These are phyloP conservation scores for Dryas octopetala DNA, from an alignment of 306 rosid species.

Conservation along the genomic window DNA sequence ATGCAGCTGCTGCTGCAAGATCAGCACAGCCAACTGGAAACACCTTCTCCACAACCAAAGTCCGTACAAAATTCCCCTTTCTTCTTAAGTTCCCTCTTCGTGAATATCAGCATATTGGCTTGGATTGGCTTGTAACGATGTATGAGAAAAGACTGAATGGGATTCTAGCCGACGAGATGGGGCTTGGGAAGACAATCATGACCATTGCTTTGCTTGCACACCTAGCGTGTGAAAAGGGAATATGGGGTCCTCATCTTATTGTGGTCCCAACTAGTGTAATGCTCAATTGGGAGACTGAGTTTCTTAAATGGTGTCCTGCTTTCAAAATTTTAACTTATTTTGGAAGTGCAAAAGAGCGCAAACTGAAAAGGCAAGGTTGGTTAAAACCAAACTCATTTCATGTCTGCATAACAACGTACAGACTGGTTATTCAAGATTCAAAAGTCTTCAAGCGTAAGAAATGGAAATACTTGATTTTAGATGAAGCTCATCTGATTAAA, in stretches of 20 bases:
- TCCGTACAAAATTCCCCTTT: conserved; percentile 93
- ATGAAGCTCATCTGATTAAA: conserved; percentile 97
- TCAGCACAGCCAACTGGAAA: conserved; percentile 99
- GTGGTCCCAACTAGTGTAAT: conserved; percentile 99
- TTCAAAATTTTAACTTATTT: conserved; percentile 90
- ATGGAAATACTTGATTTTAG: conserved; percentile 97
- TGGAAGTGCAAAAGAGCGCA: conserved; percentile 95
- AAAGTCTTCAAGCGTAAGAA: conserved; percentile 98
- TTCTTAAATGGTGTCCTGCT: conserved; percentile 99
- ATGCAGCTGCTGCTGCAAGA: conserved; percentile 99
- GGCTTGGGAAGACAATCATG: conserved; percentile 97
- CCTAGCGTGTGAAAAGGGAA: conserved; percentile 95
- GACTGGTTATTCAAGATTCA: conserved; percentile 96
- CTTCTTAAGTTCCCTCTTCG: conserved; percentile 89
- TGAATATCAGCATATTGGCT: conserved; percentile 97
- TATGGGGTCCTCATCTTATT: conserved; percentile 99
- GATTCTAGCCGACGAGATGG: conserved; percentile 98
- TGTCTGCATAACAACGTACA: conserved; percentile 92
- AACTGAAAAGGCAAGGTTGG: conserved; percentile 95
- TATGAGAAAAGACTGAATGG: conserved; percentile 95
- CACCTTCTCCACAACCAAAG: conserved; percentile 96
- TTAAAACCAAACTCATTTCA: conserved; percentile 90
- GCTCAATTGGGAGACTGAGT: conserved; percentile 99
- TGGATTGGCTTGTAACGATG: conserved; percentile 99
- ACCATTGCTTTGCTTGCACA: conserved; percentile 96